Evolutionary conservation across 495 filamentous ascomycete species (phyloP), one percentile per base, ranked within the genome.

Genomic region (Penicillium robsamsonii): DNA sequence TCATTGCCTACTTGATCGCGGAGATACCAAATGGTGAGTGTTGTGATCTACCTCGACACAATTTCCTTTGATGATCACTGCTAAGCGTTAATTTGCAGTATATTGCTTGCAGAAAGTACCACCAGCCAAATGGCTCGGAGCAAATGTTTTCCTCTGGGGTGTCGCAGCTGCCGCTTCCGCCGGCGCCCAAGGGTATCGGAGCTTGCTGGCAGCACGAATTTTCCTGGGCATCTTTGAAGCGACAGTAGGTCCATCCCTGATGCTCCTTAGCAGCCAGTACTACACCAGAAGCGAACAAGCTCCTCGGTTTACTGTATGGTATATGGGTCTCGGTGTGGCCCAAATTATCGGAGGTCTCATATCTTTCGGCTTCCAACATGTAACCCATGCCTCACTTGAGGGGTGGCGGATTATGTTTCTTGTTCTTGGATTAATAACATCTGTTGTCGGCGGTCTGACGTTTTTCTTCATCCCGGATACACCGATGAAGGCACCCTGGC

Each of bases 161-260:
- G 71, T 78, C 12, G 65, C 60, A 11, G 65, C 62, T 9, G 70
- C 67, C 12, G 61, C 62, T 0, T 65, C 62, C 3, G 63, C 64
- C 1, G 67, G 60, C 5, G 60, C 60, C 5, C 50, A 41, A 1
- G 52, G 57, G 27, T 72, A 66, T 44, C 38, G 38, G 0, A 57
- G 44, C 29, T 44, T 72, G 9, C 27, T 72, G 29, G 55, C 31
- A 2, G 55, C 64, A 12, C 76, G 87, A 5, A 79, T 86, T 59
- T 84, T 89, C 57, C 69, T 88, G 0, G 86, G 87, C 15, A 71
- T 87, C 38, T 87, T 88, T 54, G 87, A 87, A 71, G 82, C 85
- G 17, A 79, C 81, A 17, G 78, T 87, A 48, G 78, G 75, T 1
- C 86, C 86, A 7, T 81, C 74, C 1, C 65, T 87, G 56, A 80